Conservation (phyloP, 2,329 filamentous ascomycete species). For the Talaromyces sp. region DNA sequence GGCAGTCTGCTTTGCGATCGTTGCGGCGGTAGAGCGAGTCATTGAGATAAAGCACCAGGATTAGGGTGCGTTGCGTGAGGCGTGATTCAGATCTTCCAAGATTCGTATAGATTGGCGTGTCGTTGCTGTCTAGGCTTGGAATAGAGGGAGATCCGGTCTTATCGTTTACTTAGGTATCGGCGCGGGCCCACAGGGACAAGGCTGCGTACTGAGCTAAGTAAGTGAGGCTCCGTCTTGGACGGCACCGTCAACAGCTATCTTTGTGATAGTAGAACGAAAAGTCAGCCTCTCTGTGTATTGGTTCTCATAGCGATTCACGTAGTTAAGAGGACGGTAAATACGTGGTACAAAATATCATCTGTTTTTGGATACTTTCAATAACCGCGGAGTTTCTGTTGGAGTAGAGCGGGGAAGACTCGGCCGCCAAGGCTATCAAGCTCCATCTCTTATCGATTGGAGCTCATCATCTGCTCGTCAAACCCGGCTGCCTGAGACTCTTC, state of each 20-base stretch:
- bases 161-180: too few relatives aligned
- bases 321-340: too few relatives aligned
- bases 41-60: slow-evolving; percentile 20
- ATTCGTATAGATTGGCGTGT: background rate
- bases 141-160: background rate
- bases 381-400: background rate
- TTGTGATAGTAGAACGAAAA: background rate
- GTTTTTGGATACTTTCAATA: too few relatives aligned
- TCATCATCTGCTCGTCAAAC: slow-evolving; percentile 2
- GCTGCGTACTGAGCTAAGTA: background rate
- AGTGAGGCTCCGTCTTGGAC: background rate
- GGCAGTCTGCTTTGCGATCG: slow-evolving; percentile 24
- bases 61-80: background rate
- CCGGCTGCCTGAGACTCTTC: slow-evolving; percentile 14
- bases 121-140: background rate
- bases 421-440: background rate
- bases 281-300: background rate
- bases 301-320: background rate
- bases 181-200: too few relatives aligned
- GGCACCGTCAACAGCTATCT: background rate
- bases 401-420: background rate
- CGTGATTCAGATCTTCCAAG: background rate
- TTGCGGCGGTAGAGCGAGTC: slow-evolving; percentile 26
- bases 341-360: background rate
- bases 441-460: slow-evolving; percentile 5